Percentiles rank a stretch among this genome's conserved stretches.
Evolutionary conservation across 495 filamentous ascomycete genomes (phyloP).

Genomic region (Cercophora scortea): DNA sequence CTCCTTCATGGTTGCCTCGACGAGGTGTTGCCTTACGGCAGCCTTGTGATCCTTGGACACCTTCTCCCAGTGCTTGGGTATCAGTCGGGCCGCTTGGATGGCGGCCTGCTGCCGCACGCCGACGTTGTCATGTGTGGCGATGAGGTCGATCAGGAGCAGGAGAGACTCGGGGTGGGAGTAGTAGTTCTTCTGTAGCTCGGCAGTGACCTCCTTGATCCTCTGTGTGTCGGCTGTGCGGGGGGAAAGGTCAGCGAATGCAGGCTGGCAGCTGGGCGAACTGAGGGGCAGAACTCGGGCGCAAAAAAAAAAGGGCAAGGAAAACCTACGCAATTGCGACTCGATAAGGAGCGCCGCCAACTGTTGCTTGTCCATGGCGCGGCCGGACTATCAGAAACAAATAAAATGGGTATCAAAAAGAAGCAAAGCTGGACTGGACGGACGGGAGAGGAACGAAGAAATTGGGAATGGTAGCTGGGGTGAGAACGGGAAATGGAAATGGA

Average conservation of each 20-base stretch:
- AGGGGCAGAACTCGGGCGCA: neutral
- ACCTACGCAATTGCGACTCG: constrained; percentile 68
- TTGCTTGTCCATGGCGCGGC: constrained; percentile 59
- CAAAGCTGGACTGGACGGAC: constrained; percentile 1
- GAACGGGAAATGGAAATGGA: neutral
- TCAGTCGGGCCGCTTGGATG: constrained; percentile 73
- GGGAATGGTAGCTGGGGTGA: neutral
- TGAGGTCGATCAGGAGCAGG: constrained; percentile 73
- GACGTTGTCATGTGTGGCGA: constrained; percentile 62
- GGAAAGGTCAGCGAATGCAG: constrained; percentile 28
- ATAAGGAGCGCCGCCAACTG: constrained; percentile 66
- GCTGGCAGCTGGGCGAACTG: constrained; percentile 14
- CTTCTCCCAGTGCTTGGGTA: constrained; percentile 82
- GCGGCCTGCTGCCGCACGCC: constrained; percentile 82
- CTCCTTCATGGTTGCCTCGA: constrained; percentile 75
- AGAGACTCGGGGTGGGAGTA: constrained; percentile 80
- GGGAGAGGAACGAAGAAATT: constrained; percentile 7
- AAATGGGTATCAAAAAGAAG: constrained; percentile 22
- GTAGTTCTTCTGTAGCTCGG: constrained; percentile 80
- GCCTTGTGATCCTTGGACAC: constrained; percentile 50
- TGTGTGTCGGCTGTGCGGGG: constrained; percentile 59
- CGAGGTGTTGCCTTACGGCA: constrained; percentile 69
- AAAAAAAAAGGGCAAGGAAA: neutral
- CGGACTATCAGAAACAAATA: constrained; percentile 3
- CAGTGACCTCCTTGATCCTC: constrained; percentile 82